Evolutionary conservation across 805 yeast species (phyloP).

Genomic region (Starmerella stellata): DNA sequence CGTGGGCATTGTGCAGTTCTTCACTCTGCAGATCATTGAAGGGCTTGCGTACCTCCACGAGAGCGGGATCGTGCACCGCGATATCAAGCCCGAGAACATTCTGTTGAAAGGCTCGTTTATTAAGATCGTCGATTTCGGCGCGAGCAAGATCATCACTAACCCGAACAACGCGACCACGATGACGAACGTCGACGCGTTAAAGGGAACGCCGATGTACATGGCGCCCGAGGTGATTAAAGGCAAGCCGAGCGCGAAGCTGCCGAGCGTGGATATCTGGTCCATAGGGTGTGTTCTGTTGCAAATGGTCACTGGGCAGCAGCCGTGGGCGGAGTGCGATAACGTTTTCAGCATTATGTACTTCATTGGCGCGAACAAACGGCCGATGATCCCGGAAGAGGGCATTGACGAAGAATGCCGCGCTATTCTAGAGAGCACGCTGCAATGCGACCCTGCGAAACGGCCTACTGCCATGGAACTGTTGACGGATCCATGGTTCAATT

Average conservation of each 20-base stretch:
- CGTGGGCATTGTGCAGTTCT: slow-evolving; percentile 78
- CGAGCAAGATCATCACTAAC: slow-evolving; percentile 61
- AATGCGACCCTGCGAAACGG: slow-evolving; percentile 64
- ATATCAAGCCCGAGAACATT: slow-evolving; percentile 88
- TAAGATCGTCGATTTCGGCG: slow-evolving; percentile 94
- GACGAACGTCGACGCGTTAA: slow-evolving; percentile 26
- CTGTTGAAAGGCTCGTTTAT: slow-evolving; percentile 82
- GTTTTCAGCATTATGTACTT: slow-evolving; percentile 98
- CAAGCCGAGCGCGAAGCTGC: slow-evolving; percentile 26
- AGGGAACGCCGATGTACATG: slow-evolving; percentile 99
- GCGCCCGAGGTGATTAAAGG: slow-evolving; percentile 94
- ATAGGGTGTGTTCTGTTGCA: slow-evolving; percentile 89
- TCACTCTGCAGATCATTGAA: slow-evolving; percentile 80
- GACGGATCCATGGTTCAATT: slow-evolving; percentile 23
- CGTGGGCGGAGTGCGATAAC: slow-evolving; percentile 91
- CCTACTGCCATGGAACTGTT: slow-evolving; percentile 70
- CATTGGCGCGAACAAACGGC: slow-evolving; percentile 86
- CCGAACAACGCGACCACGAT: slow-evolving; percentile 20
- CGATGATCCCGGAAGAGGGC: slow-evolving; percentile 72
- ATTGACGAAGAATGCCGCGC: slow-evolving; percentile 52
- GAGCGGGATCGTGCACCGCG: slow-evolving; percentile 90
- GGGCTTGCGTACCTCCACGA: slow-evolving; percentile 89
- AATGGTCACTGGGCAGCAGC: slow-evolving; percentile 91
- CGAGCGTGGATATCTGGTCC: slow-evolving; percentile 87
- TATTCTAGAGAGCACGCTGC: slow-evolving; percentile 59